These are phyloP conservation scores for Leccinum fallax DNA, from an alignment of 1,284 basidiomycete species.

Conservation along the genomic window DNA sequence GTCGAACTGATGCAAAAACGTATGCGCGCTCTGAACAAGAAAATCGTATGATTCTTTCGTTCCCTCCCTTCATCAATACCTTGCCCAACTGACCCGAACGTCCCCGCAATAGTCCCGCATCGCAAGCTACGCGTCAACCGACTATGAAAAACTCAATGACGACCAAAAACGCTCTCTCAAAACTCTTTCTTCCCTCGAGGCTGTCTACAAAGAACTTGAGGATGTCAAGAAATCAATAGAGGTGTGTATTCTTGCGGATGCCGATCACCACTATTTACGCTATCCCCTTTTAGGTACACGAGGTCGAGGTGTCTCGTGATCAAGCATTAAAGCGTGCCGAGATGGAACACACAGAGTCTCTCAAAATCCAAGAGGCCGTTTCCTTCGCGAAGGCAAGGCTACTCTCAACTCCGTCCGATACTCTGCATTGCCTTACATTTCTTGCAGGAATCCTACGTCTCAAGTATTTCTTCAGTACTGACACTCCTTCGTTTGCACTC, in stretches of 20 bases:
- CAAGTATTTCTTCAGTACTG: conserved; percentile 55
- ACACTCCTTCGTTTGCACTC: conserved; percentile 67
- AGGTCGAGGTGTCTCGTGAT: conserved; percentile 63
- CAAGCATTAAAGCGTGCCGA: conserved; percentile 54
- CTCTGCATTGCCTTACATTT: neutral
- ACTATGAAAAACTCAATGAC: conserved; percentile 75
- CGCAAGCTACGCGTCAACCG: conserved; percentile 64
- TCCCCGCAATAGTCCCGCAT: conserved; percentile 61
- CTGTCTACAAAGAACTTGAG: conserved; percentile 74
- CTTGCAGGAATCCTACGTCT: conserved; percentile 18
- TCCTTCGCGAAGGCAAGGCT: conserved; percentile 58
- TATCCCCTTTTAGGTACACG: conserved; percentile 50
- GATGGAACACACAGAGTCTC: conserved; percentile 54
- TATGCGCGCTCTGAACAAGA: conserved; percentile 75
- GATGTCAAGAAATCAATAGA: conserved; percentile 82
- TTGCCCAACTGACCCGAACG: conserved; percentile 12
- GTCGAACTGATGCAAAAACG: conserved; percentile 80
- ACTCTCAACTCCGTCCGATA: neutral
- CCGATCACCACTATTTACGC: neutral
- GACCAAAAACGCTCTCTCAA: conserved; percentile 78
- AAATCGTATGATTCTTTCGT: conserved; percentile 65
- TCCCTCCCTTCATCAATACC: conserved; percentile 2
- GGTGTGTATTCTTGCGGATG: conserved; percentile 52
- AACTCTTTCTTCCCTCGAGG: conserved; percentile 74
- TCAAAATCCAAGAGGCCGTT: conserved; percentile 56